Percentiles rank a stretch among this genome's conserved stretches.
Evolutionary conservation across 441 rosid genomes (phyloP).

Genomic region (Jatropha multifida): DNA sequence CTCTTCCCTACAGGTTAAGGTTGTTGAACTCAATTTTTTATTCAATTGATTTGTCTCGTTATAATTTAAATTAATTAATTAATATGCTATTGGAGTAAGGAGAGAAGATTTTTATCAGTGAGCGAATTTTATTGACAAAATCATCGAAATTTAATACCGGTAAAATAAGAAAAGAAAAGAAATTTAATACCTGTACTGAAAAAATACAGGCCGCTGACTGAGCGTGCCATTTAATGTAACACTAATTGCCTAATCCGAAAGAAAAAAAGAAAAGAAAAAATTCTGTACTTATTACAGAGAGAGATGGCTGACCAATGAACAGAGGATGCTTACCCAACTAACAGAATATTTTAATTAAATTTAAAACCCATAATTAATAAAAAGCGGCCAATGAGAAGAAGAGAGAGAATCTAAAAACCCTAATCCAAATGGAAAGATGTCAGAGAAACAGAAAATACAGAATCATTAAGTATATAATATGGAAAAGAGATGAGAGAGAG

Average conservation of each 20-base stretch:
- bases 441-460: too few species aligned
- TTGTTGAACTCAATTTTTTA: too few species aligned
- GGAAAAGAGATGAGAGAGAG: neutral
- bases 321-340: conserved; percentile 18
- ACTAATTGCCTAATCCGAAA: conserved; percentile 4
- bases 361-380: neutral
- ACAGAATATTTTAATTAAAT: conserved; percentile 7
- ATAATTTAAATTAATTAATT: too few species aligned
- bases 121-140: too few species aligned
- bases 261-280: neutral
- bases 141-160: too few species aligned
- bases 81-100: too few species aligned
- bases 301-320: conserved; percentile 27
- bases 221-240: neutral
- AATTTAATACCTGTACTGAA: too few species aligned
- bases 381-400: neutral
- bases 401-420: conserved; percentile 10
- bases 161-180: too few species aligned
- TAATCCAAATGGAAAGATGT: neutral
- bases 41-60: too few species aligned
- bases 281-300: conserved; percentile 2
- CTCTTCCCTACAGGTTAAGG: too few species aligned
- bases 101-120: too few species aligned
- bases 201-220: neutral
- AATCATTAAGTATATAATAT: neutral